phyloP scores from a whole-genome alignment of 2,329 filamentous ascomycete species.

The Sarocladiaceae sp. region DNA sequence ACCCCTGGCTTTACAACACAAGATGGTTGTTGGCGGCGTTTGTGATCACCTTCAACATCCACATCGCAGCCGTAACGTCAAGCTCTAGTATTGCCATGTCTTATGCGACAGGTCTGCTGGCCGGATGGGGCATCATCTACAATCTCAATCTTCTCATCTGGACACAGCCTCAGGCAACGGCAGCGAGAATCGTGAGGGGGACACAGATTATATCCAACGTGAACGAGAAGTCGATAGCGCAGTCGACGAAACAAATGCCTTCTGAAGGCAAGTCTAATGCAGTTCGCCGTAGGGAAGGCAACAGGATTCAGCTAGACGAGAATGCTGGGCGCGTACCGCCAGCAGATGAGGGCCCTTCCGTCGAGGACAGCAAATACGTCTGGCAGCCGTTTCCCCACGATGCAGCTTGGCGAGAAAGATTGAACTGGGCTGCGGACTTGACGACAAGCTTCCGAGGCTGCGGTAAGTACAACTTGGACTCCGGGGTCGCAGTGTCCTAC shows the following conservation, averaged over 20 bases:
- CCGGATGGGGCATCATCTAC: conserved; percentile 47
- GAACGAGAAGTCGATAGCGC: not conserved
- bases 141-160: conserved; percentile 47
- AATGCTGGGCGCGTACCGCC: not conserved
- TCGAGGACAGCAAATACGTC: conserved; percentile 37
- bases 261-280: not conserved
- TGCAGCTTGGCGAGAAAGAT: conserved; percentile 41
- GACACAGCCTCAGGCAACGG: conserved; percentile 52
- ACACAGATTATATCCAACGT: not conserved
- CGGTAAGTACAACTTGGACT: conserved; percentile 31
- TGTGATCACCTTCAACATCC: conserved; percentile 38
- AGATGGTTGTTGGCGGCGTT: conserved; percentile 44
- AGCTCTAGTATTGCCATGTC: conserved; percentile 48
- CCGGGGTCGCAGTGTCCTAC: not conserved
- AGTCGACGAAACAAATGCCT: not conserved
- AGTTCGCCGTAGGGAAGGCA: not conserved
- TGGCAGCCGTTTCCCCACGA: conserved; percentile 57
- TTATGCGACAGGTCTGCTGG: conserved; percentile 47
- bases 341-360: not conserved
- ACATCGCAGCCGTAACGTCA: conserved; percentile 36
- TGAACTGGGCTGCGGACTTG: conserved; percentile 55
- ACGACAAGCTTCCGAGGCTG: conserved; percentile 48
- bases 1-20: conserved; percentile 45
- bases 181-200: conserved; percentile 43
- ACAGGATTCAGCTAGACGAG: not conserved